A percentile compares a stretch with the other conserved stretches of the same genome.
phyloP scores from a whole-genome alignment of 2,329 filamentous ascomycete species.

The Rhinocladiella similis region DNA sequence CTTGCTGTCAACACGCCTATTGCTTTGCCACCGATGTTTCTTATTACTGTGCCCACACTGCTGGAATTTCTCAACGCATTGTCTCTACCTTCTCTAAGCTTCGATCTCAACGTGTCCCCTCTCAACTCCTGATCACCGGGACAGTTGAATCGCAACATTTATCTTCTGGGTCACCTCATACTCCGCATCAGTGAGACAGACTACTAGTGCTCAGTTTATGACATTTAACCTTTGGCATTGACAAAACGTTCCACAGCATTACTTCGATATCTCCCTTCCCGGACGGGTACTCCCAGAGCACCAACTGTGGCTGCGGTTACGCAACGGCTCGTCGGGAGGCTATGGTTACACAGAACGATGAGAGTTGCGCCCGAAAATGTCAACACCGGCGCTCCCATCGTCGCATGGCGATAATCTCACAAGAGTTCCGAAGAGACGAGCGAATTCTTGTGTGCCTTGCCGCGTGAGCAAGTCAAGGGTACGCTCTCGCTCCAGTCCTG shows the following conservation, averaged over 20 bases:
- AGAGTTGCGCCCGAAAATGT: constrained; percentile 17
- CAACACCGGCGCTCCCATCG: constrained; percentile 12
- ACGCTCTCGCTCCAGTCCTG: not conserved
- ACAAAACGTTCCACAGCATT: not conserved
- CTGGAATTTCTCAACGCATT: not conserved
- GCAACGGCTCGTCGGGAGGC: constrained; percentile 2
- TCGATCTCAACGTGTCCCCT: not conserved
- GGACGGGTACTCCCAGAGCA: not conserved
- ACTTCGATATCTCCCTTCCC: not conserved
- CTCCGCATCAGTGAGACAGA: too few relatives aligned
- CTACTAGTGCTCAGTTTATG: not conserved
- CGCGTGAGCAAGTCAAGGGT: constrained; percentile 26
- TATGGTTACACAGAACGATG: constrained; percentile 20
- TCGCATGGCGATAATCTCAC: constrained; percentile 7
- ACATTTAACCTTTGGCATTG: not conserved
- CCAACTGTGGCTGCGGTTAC: constrained; percentile 1
- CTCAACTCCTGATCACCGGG: not conserved
- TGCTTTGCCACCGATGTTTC: not conserved
- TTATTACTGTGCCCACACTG: not conserved
- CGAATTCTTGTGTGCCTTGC: constrained; percentile 26
- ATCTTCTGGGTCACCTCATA: not conserved
- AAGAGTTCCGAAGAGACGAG: constrained; percentile 17
- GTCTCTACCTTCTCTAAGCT: not conserved
- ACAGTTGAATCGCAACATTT: not conserved
- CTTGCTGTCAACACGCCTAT: not conserved